Percentiles rank a stretch among this genome's conserved stretches.
Evolutionary conservation across 2,329 filamentous ascomycete genomes (phyloP).

Genomic region (Talaromyces sp.): DNA sequence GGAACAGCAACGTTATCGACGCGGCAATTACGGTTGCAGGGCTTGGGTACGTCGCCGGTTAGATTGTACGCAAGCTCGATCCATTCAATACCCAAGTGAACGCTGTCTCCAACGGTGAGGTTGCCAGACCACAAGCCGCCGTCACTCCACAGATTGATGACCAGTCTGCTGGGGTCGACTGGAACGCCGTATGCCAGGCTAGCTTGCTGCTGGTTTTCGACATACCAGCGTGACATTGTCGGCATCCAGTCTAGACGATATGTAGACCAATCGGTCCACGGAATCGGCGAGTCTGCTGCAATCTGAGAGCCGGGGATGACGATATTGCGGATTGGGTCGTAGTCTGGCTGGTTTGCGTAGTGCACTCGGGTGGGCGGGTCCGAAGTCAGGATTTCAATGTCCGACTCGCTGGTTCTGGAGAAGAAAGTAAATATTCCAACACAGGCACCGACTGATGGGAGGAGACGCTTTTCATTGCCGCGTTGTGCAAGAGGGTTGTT

Average conservation of each 20-base stretch:
- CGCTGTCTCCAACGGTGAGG: conserved; percentile 30
- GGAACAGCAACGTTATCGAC: conserved; percentile 14
- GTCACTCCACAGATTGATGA: conserved; percentile 41
- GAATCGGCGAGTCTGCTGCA: conserved; percentile 22
- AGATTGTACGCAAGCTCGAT: conserved; percentile 38
- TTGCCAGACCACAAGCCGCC: conserved; percentile 38
- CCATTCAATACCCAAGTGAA: conserved; percentile 36
- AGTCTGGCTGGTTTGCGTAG: conserved; percentile 40
- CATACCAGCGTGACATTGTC: conserved; percentile 31
- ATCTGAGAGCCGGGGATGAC: conserved; percentile 30
- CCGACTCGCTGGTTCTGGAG: conserved; percentile 43
- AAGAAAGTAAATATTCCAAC: conserved; percentile 49
- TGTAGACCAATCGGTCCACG: conserved; percentile 37
- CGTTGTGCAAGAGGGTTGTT: neutral
- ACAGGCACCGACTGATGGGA: conserved; percentile 42
- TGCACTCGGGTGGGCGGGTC: conserved; percentile 40
- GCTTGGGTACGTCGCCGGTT: conserved; percentile 14
- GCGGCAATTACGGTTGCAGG: conserved; percentile 15
- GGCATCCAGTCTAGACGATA: conserved; percentile 39
- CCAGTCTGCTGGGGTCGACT: conserved; percentile 29
- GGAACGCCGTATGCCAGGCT: conserved; percentile 33
- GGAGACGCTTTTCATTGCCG: conserved; percentile 5
- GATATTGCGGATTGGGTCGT: conserved; percentile 27
- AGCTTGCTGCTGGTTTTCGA: conserved; percentile 24
- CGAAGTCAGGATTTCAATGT: conserved; percentile 49